A percentile compares a stretch with the other conserved stretches of the same genome.
Conservation (phyloP, 2,329 filamentous ascomycete species). For the Aspergillus quadricinctus region DNA sequence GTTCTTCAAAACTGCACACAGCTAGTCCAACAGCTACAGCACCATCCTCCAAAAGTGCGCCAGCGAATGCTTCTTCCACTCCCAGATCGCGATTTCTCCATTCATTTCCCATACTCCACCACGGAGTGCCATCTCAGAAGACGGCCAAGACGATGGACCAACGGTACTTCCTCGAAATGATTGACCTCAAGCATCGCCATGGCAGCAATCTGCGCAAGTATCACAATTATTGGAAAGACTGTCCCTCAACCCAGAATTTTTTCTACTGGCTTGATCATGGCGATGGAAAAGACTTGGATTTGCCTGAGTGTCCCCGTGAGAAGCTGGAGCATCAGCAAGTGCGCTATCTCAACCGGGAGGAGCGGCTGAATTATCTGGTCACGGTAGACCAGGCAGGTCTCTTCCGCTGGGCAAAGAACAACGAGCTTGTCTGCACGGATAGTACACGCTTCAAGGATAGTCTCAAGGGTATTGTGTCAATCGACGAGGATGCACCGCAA, state of each 20-base stretch:
- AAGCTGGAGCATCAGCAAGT: constrained; percentile 73
- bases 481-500: constrained; percentile 56
- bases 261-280: constrained; percentile 92
- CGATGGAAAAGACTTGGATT: constrained; percentile 65
- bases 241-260: constrained; percentile 77
- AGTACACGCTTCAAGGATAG: constrained; percentile 69
- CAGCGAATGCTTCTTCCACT: background rate
- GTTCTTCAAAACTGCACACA: background rate
- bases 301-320: constrained; percentile 68
- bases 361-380: constrained; percentile 76
- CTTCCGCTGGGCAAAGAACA: constrained; percentile 85
- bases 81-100: constrained; percentile 21
- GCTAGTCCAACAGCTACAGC: background rate
- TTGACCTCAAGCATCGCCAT: constrained; percentile 81
- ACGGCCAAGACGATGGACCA: constrained; percentile 76
- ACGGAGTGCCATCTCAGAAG: constrained; percentile 53
- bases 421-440: constrained; percentile 70
- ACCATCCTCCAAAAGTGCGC: background rate
- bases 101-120: constrained; percentile 25
- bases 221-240: constrained; percentile 76
- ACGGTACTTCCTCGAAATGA: constrained; percentile 82
- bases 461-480: constrained; percentile 65
- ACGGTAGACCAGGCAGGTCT: constrained; percentile 68
- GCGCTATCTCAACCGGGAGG: constrained; percentile 77
- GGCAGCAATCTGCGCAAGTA: constrained; percentile 78